Evolutionary conservation across 1,284 basidiomycete genomes (phyloP), one percentile per base, ranked within the genome.

Genomic region (Naganishia albida): DNA sequence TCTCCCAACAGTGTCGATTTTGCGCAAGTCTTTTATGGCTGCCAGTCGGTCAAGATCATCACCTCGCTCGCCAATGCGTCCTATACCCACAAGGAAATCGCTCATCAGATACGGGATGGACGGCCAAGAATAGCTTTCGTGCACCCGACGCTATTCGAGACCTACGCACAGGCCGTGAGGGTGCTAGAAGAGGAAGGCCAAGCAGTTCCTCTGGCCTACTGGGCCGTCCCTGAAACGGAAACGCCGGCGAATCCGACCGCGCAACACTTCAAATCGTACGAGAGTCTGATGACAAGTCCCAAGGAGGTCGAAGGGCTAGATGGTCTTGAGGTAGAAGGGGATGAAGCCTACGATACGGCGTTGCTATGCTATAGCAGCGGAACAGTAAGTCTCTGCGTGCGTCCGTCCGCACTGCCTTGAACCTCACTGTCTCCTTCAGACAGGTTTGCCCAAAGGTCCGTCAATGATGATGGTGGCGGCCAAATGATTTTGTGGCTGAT

Each of bases 1-100:
- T 73, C 76, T 3, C 71, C 79, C 7, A 90, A 90, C 75, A 83
- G 81, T n/a, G 72, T 90, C 46, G 80, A 81, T 34, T 90, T 85
- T 83, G 86, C 87, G 0, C 79, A 87, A 51, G 82, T 84, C 15
- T 72, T 87, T 3, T 83, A 85, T 49, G 88, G 85, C 2, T 72
- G 80, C 82, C 70, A 78, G 54, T 74, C 75, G 1, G 69, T 71
- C 0, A 74, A 73, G 2, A 52, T 72, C 8, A 67, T 74, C n/a
- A 71, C 74, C 10, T 75, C 75, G 1, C 75, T 77, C 0, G 75
- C 73, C 10, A 79, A 77, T 60, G 73, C 72, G 48, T 74, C 69
- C 18, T 78, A 74, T 68, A 72, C 74, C 20, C 68, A 73, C 7
- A 39, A 68, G 7, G 79, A 80, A 54, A 70, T 80, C 6, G 71